Evolutionary conservation across 1,139 yeast genomes (phyloP).

Genomic region (Debaryomyces robertsiae): DNA sequence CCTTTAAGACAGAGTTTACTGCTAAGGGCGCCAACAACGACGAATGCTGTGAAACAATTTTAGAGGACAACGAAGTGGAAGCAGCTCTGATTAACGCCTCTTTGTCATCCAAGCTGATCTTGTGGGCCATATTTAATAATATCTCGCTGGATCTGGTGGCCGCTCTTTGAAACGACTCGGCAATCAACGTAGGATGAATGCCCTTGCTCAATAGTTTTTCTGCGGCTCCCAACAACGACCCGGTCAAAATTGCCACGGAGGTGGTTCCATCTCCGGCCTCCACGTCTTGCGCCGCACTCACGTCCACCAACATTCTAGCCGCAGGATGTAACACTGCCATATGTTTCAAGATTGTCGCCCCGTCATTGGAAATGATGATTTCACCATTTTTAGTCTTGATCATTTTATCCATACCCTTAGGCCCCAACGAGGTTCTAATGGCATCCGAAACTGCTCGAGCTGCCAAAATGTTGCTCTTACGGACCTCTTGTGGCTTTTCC

Average conservation of each 20-base stretch:
- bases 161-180: constrained; percentile 94
- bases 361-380: constrained; percentile 94
- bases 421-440: constrained; percentile 94
- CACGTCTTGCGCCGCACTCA: constrained; percentile 95
- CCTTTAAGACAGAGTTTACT: constrained; percentile 88
- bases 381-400: constrained; percentile 91
- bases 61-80: constrained; percentile 87
- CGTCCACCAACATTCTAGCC: constrained; percentile 96
- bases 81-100: constrained; percentile 91
- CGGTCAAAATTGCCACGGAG: constrained; percentile 92
- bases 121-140: constrained; percentile 79
- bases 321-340: constrained; percentile 99
- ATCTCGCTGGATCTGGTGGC: constrained; percentile 87
- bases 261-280: constrained; percentile 99
- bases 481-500: constrained; percentile 97
- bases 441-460: constrained; percentile 99
- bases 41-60: constrained; percentile 92
- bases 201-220: constrained; percentile 87
- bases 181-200: constrained; percentile 92
- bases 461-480: constrained; percentile 89
- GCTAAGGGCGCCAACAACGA: constrained; percentile 87
- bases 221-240: constrained; percentile 92
- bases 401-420: constrained; percentile 99
- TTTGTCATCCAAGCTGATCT: constrained; percentile 72
- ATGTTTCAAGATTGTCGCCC: constrained; percentile 93